These are phyloP conservation scores for Castanospermum australe DNA, from an alignment of 306 rosid species.

Conservation along the genomic window DNA sequence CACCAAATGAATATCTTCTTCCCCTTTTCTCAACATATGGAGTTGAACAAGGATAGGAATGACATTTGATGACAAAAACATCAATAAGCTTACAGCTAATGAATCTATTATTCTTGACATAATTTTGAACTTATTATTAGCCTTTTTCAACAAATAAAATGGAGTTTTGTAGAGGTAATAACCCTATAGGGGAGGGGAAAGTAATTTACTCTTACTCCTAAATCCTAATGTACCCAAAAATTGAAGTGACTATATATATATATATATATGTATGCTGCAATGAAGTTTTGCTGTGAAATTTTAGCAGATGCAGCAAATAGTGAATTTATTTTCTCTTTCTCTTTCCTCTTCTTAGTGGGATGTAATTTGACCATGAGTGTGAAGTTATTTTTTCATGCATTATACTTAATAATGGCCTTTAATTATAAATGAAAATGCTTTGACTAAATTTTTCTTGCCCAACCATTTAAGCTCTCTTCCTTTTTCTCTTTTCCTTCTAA, in stretches of 20 bases:
- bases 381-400: conserved; percentile 6
- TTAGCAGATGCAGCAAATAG: not conserved
- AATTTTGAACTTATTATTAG: not conserved
- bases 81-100: not conserved
- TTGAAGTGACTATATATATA: not conserved
- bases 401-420: not conserved
- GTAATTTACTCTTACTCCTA: not conserved
- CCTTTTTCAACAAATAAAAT: not conserved
- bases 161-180: not conserved
- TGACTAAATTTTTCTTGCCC: not conserved
- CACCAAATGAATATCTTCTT: not conserved
- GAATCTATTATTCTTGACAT: not conserved
- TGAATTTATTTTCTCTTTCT: not conserved
- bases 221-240: not conserved
- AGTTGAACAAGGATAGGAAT: not conserved
- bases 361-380: not conserved
- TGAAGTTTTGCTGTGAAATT: not conserved
- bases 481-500: conserved; percentile 10
- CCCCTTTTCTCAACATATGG: not conserved
- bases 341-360: not conserved
- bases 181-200: not conserved
- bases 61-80: not conserved
- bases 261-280: not conserved
- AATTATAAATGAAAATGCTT: not conserved
- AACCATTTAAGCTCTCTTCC: conserved; percentile 13